A percentile compares a stretch with the other conserved stretches of the same genome.
These are phyloP conservation scores for Daldinia bambusicola DNA, from an alignment of 495 filamentous ascomycete genomes.

Conservation along the genomic window DNA sequence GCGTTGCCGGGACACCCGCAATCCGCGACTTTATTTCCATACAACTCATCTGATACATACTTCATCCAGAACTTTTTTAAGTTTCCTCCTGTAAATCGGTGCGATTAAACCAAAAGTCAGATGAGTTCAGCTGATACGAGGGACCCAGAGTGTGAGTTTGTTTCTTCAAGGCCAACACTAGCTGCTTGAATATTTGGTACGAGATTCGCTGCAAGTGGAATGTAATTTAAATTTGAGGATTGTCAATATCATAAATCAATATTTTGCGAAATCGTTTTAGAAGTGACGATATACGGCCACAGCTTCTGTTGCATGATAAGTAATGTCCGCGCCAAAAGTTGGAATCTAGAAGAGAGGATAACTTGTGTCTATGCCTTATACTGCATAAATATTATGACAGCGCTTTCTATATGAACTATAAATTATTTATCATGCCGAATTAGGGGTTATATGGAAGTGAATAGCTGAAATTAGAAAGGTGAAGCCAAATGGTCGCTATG, in stretches of 20 bases:
- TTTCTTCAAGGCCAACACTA: too few relatives aligned
- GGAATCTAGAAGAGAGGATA: too few relatives aligned
- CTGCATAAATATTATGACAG: background rate
- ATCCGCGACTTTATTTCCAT: background rate
- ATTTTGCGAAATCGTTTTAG: background rate
- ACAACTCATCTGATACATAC: background rate
- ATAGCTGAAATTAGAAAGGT: background rate
- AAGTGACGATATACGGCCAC: background rate
- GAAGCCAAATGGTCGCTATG: background rate
- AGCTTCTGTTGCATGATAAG: background rate
- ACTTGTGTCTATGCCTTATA: background rate
- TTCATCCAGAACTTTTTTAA: background rate
- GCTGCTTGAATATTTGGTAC: background rate
- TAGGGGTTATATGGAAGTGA: background rate
- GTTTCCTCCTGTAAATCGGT: background rate
- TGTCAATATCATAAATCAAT: background rate
- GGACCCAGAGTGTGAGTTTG: too few relatives aligned
- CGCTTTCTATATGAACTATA: background rate
- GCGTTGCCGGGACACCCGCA: background rate
- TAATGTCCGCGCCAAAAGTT: background rate
- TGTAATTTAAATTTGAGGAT: background rate
- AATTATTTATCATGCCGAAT: background rate
- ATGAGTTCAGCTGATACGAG: background rate
- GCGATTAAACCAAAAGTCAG: background rate
- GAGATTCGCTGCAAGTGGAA: background rate